Evolutionary conservation across 306 rosid species (phyloP), one percentile per base, ranked within the genome.

Genomic region (Cicer chorassanicum): DNA sequence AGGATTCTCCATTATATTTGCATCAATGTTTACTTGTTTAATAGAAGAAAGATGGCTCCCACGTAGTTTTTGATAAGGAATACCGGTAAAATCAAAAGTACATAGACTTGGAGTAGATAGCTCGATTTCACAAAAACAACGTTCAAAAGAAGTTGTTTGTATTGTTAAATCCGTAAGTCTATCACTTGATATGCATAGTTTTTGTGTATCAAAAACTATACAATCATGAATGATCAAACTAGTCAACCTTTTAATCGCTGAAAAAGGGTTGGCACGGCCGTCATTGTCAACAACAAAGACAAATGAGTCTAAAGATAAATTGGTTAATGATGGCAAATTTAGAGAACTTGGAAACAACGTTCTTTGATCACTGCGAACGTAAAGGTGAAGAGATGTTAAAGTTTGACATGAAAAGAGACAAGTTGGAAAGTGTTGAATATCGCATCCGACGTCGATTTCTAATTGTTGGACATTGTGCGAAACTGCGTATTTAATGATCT

Each of bases 331-430:
- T 5, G 59, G 21, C 8, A 78, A 65, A 16, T 62, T 29, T 4
- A 71, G 42, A 51, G 24, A 51, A 51, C 14, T 8, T 3, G 29
- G 34, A 54, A 16, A 54, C 15, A 7, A 8, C 8, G 39, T 50
- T 18, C 9, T 18, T 0, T 1, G 16, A 9, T 2, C 0, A n/a
- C 5, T 3, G 4, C 12, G 1, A 15, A 21, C 82, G 0, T 29
- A 14, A 9, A 78, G 76, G 14, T 40, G 9, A 5, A 78, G 72
- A 78, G 82, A 78, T 0, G 72, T 78, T 3, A 70, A 50, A 2
- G 65, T 61, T 0, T 7, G 51, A 38, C 77, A 78, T 1, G 72
- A 77, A 41, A 77, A 77, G 0, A 77, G 0, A 9, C 16, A 34
- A 1, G 9, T 24, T 0, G 60, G 68, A 38, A 76, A 1, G 4